Evolutionary conservation across 164 flowering plant genomes (phyloP).

Genomic region (Brasenia schreberi): DNA sequence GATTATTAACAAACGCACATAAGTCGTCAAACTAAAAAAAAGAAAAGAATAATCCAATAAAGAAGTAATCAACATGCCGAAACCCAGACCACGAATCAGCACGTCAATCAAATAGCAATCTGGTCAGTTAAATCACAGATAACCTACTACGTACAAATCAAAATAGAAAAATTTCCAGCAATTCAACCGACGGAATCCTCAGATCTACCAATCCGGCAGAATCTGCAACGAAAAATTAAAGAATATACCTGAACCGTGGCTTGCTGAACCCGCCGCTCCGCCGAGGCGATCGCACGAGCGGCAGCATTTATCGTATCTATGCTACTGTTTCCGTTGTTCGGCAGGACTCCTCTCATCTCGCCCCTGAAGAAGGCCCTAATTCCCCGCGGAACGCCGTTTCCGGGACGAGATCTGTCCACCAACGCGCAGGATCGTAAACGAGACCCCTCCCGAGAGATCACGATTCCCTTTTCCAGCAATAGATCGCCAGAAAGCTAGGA

Average conservation of each 20-base stretch:
- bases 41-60: too few relatives aligned
- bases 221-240: background rate
- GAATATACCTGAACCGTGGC: slow-evolving; percentile 42
- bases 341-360: slow-evolving; percentile 18
- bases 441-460: background rate
- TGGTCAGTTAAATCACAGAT: too few relatives aligned
- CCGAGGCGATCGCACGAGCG: slow-evolving; percentile 69
- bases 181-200: too few relatives aligned
- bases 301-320: slow-evolving; percentile 84
- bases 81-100: too few relatives aligned
- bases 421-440: background rate
- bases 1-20: too few relatives aligned
- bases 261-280: slow-evolving; percentile 52
- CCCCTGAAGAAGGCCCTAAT: slow-evolving; percentile 3
- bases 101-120: too few relatives aligned
- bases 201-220: too few relatives aligned
- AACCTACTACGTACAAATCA: too few relatives aligned
- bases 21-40: too few relatives aligned
- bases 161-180: too few relatives aligned
- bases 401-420: background rate
- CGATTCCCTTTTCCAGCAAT: background rate
- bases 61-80: too few relatives aligned
- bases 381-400: background rate
- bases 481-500: background rate
- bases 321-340: slow-evolving; percentile 19